Evolutionary conservation across 345 rosid genomes (phyloP), one percentile per base, ranked within the genome.

Genomic region (Microcos paniculata): DNA sequence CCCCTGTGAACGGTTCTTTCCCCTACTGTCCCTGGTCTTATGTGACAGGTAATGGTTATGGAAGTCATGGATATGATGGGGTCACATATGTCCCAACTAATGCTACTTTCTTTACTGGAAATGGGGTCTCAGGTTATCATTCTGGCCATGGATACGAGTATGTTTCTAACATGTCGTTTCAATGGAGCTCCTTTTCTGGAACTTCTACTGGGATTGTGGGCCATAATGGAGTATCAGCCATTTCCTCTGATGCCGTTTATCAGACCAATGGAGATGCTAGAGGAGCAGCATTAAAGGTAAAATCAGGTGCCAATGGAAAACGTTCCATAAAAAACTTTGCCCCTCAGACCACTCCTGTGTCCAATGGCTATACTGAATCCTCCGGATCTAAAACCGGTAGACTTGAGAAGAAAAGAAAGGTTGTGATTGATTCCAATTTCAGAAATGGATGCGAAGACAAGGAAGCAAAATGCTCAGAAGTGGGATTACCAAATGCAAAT

Each of bases 331-430:
- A 79, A 84, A 74, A 79, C 77, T 45, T 82, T 43, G 67, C 53
- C 15, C 51, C 72, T 49, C 79, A 78, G 71, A 62, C 78, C 49
- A 81, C 78, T 70, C 62, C 89, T 68, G 64, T 77, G 16, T 69
- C 83, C 46, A 57, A 78, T 48, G 77, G 79, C 46, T 77, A 74
- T 46, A 78, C 72, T 76, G 90, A 85, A 64, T 58, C 82, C 16
- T 46, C 87, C 11, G 84, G 80, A 53, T 26, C 82, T 51, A 91
- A 87, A 80, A 75, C 79, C 6, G 76, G 85, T 52, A 83, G 88
- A 79, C 89, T 89, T 74, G 91, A 86, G 83, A 96, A 96, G 91
- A 93, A 87, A 79, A 87, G 92, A 84, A 92, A 91, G 84, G 85
- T 90, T 79, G 74, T 72, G 28, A 72, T 84, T 19, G 95, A 79